Base-by-base conservation (phyloP, 768 basidiomycete genomes). In the Filobasidium wieringae region DNA sequence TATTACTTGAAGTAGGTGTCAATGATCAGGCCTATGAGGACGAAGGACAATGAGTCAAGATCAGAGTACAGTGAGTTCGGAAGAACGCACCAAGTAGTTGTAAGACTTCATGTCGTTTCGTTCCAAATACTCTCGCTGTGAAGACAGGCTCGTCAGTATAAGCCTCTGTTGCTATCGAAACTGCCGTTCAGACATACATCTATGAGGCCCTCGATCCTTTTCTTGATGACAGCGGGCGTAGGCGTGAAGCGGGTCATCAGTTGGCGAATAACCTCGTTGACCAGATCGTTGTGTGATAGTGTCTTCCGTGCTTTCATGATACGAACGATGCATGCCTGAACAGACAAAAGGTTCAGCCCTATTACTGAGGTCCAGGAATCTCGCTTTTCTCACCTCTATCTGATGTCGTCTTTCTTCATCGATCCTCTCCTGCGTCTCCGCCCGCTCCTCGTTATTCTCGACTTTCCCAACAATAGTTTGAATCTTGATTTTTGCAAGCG, bases 271-370 rank as follows among this genome's bases (percentile, higher is more conserved):
- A 90, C 89, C 73, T 97, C 92, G 64, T 84, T 86, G 60, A 96
- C 78, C 14, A 99, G 80, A 56, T 91, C 88, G 59, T 83, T 88
- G 67, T 96, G 89, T 6, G 79, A 76, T 83, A 97, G 84, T 54
- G 81, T 80, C 70, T 96, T 96, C 55, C 91, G 78, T 69, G 89
- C 85, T 76, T 97, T 97, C 93, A 99, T 97, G 29, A 96, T 84
- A 31, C 95, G 84, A 26, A 99, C 95, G 62, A 97, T 86, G 68
- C 89, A 96, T 1, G 95, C 95, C 92, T 99, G 61, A 2, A 14
- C 27, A 26, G 31, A 51, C 24, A 22, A 50, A 6, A 29, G 7
- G 5, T 39, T 47, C 47, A 51, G 33, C 12, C 22, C n/a, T 14
- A 36, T n/a, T 50, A 36, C 2, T 22, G 8, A 24, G n/a, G 30